Conservation (phyloP, 2,329 filamentous ascomycete species). For the Penicillium sp. region DNA sequence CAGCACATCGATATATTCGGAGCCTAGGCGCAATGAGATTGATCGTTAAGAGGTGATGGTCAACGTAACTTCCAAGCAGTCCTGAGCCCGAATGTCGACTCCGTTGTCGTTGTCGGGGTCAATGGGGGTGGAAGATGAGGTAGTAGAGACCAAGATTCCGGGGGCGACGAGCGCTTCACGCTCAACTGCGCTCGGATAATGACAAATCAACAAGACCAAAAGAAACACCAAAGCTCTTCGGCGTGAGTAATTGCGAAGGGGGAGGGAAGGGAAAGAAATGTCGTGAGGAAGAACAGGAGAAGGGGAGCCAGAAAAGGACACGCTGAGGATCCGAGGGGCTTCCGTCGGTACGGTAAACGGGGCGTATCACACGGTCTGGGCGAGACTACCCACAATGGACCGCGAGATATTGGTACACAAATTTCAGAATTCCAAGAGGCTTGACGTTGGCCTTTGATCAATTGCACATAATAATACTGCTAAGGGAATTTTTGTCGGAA, state of each 20-base stretch:
- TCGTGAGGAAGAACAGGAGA: constrained; percentile 16
- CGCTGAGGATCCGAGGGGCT: constrained; percentile 15
- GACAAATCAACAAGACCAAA: neutral
- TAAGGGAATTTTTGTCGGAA: neutral
- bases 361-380: constrained; percentile 1
- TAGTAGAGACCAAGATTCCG: constrained; percentile 3
- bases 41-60: neutral
- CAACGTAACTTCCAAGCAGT: neutral
- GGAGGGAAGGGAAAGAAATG: constrained; percentile 7
- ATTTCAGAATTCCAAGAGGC: neutral
- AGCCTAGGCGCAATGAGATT: neutral
- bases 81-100: neutral
- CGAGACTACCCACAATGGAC: neutral
- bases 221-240: constrained; percentile 4
- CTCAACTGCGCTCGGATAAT: neutral
- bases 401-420: neutral
- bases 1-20: constrained; percentile 10
- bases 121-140: neutral
- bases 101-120: neutral
- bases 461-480: neutral
- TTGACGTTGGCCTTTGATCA: neutral
- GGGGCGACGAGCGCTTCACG: constrained; percentile 1
- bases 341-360: constrained; percentile 3
- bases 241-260: constrained; percentile 4
- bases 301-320: constrained; percentile 25